Conservation (phyloP, 768 basidiomycete genomes). For the Goffeauzyma gilvescens region DNA sequence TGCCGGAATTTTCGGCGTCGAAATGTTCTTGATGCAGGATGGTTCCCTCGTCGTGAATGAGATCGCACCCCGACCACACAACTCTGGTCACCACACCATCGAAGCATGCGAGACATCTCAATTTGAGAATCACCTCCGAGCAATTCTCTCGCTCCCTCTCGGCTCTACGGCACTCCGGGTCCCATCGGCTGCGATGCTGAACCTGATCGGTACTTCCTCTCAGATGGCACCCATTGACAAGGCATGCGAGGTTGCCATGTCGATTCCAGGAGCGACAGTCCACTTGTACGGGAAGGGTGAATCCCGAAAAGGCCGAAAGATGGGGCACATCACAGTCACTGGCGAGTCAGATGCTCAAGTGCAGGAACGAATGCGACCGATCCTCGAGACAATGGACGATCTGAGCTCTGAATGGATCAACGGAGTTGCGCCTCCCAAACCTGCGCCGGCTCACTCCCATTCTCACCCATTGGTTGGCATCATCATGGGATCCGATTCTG, state of each 20-base stretch:
- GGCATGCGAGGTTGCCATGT: slow-evolving; percentile 44
- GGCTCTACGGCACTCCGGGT: slow-evolving; percentile 77
- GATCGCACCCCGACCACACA: slow-evolving; percentile 93
- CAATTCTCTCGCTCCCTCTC: slow-evolving; percentile 72
- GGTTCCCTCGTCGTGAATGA: slow-evolving; percentile 83
- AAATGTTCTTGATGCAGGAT: slow-evolving; percentile 83
- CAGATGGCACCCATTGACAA: slow-evolving; percentile 38
- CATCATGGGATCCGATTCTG: slow-evolving; percentile 98
- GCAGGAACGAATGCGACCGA: slow-evolving; percentile 46
- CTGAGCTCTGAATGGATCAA: slow-evolving; percentile 33
- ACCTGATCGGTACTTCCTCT: slow-evolving; percentile 68
- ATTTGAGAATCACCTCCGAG: slow-evolving; percentile 90
- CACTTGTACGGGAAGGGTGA: slow-evolving; percentile 93
- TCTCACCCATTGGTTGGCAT: slow-evolving; percentile 63
- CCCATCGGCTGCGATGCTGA: slow-evolving; percentile 76
- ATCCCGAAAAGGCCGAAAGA: slow-evolving; percentile 76
- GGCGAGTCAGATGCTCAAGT: slow-evolving; percentile 63
- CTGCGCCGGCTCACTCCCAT: slow-evolving; percentile 37
- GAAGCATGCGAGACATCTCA: slow-evolving; percentile 93
- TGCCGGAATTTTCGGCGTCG: slow-evolving; percentile 90
- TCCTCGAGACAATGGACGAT: slow-evolving; percentile 41
- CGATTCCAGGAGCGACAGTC: slow-evolving; percentile 53
- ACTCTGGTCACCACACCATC: slow-evolving; percentile 96
- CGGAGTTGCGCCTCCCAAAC: slow-evolving; percentile 36
- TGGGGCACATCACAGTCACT: slow-evolving; percentile 89